phyloP scores from a whole-genome alignment of 1,284 basidiomycete genomes.

The Chalciporus sp. region DNA sequence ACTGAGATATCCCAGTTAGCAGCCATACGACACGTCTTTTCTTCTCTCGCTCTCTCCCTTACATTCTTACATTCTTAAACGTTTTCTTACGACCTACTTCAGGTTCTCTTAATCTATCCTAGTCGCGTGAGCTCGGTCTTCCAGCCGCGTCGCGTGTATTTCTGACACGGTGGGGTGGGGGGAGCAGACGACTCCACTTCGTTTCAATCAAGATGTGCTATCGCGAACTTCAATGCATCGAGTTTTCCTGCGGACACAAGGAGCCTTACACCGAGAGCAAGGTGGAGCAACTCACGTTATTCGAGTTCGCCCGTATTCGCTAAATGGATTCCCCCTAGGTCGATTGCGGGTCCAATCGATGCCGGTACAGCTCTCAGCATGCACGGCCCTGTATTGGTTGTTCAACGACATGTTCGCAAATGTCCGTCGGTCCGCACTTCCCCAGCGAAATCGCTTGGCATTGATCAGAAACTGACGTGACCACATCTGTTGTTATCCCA shows the following conservation, averaged over 20 bases:
- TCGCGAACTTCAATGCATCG: conserved; percentile 31
- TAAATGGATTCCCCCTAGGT: conserved; percentile 34
- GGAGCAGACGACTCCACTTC: conserved; percentile 12
- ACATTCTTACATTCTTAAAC: conserved; percentile 1
- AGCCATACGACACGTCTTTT: conserved; percentile 8
- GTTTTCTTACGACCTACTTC: conserved; percentile 5
- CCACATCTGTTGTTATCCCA: background rate
- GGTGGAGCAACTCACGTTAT: conserved; percentile 15
- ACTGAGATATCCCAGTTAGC: conserved; percentile 7
- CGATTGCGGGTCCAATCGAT: conserved; percentile 40
- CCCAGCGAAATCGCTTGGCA: background rate
- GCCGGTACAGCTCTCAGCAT: conserved; percentile 44
- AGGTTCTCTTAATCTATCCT: conserved; percentile 27
- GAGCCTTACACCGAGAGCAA: conserved; percentile 32
- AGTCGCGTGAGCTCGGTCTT: conserved; percentile 16
- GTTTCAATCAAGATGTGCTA: conserved; percentile 26
- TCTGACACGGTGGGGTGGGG: conserved; percentile 17
- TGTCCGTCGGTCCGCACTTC: conserved; percentile 25
- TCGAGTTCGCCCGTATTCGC: conserved; percentile 14
- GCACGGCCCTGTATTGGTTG: conserved; percentile 36
- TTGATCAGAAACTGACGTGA: conserved; percentile 9
- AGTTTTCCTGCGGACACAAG: conserved; percentile 24
- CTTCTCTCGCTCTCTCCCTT: background rate
- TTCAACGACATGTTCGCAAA: conserved; percentile 38
- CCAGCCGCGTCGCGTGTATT: background rate